Evolutionary conservation across 176 grass and related monocot species (phyloP), one percentile per base, ranked within the genome.

Genomic region (Pontederia paniculata): DNA sequence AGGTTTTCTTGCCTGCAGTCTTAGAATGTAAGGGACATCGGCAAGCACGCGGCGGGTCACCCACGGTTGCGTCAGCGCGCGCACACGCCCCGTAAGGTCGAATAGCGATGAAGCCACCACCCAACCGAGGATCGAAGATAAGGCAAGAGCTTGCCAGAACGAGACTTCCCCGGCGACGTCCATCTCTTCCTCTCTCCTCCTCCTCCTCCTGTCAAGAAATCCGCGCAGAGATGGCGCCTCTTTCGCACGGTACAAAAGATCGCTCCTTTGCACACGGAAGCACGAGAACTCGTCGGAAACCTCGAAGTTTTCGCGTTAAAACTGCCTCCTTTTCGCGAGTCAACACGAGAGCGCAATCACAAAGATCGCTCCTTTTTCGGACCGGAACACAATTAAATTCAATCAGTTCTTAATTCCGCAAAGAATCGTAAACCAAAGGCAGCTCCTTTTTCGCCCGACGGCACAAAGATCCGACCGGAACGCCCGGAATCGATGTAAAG

Each of bases 31-130:
- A 19, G 80, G 51, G 50, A 80, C 80, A 69, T 98, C 80, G 53
- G 72, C 78, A 53, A 82, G 65, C 55, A 88, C 80, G 22, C 76
- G 94, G 57, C 77, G 77, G 53, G 66, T 68, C 72, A 84, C 73
- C 87, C 80, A 88, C 17, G 94, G 87, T 72, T 84, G 94, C 37
- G 55, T 50, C 25, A 76, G 72, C 49, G 75, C 76, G 62, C 86
- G 76, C 37, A 78, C 9, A 65, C 77, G 59, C 54, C 78, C 76
- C 21, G 93, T 98, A 59, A 98, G 86, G 72, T 82, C 83, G 70
- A 80, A 98, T 50, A 66, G 62, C 41, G 86, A 88, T 52, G 93
- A 73, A 37, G 77, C 80, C 71, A 84, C 74, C 64, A 91, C 83
- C 93, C 86, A 98, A 8, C 77, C 80, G 1, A 82, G 68, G 53